phyloP scores from a whole-genome alignment of 805 yeast genomes.

The Kurtzmaniella cleridarum region DNA sequence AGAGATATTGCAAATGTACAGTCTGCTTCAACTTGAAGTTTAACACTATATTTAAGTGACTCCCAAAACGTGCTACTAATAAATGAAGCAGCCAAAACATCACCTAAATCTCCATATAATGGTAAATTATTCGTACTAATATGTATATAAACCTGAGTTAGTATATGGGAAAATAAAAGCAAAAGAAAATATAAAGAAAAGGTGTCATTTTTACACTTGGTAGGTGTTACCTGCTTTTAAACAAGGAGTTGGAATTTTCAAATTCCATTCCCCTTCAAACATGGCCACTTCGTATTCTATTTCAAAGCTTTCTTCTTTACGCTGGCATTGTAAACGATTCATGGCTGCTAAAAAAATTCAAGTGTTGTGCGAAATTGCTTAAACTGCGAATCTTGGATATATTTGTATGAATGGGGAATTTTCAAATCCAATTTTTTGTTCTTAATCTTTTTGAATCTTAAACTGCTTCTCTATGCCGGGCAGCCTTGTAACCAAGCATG shows the following conservation, averaged over 20 bases:
- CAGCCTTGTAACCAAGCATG: constrained; percentile 2
- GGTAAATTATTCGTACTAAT: not conserved
- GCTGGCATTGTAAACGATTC: no score
- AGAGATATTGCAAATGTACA: constrained; percentile 5
- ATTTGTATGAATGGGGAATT: no score
- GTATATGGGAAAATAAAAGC: not conserved
- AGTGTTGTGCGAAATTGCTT: not conserved
- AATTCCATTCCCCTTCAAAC: not conserved
- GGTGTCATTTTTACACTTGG: not conserved
- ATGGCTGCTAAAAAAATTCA: constrained; percentile 1
- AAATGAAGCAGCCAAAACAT: not conserved
- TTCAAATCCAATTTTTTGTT: no score
- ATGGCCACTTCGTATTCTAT: no score
- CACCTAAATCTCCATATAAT: not conserved
- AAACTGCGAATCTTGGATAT: no score
- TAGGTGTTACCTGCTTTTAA: not conserved
- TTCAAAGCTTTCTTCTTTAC: no score
- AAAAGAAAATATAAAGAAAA: no score
- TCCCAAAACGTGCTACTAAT: constrained; percentile 6
- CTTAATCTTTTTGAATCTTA: no score
- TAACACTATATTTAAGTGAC: constrained; percentile 6
- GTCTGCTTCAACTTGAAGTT: constrained; percentile 5
- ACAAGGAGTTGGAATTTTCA: constrained; percentile 2
- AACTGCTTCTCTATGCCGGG: no score
- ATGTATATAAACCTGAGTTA: not conserved